Evolutionary conservation across 2,329 filamentous ascomycete genomes (phyloP).

Genomic region (Talaromyces verruculosus): DNA sequence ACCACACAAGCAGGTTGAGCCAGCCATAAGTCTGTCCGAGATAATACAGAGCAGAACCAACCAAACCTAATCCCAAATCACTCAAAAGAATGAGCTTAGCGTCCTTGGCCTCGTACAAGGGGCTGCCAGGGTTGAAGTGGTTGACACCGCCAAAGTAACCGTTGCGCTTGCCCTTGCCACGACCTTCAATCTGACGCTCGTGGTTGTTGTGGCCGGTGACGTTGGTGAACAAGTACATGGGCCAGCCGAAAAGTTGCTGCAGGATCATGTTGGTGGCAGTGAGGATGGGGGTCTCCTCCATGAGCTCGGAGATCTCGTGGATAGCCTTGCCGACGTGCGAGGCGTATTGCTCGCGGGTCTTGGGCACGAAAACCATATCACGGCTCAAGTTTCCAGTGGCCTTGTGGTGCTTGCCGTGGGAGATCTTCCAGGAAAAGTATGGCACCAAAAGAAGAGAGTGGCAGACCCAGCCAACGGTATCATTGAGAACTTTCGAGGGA

Average conservation of each 20-base stretch:
- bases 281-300: constrained; percentile 88
- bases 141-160: constrained; percentile 79
- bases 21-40: constrained; percentile 78
- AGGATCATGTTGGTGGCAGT: constrained; percentile 71
- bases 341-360: constrained; percentile 80
- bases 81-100: constrained; percentile 82
- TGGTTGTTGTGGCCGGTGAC: constrained; percentile 97
- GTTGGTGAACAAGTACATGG: constrained; percentile 85
- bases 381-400: constrained; percentile 94
- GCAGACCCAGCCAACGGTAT: constrained; percentile 85
- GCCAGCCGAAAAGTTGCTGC: constrained; percentile 93
- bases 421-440: constrained; percentile 99
- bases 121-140: constrained; percentile 88
- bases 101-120: constrained; percentile 88
- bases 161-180: constrained; percentile 88
- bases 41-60: constrained; percentile 61
- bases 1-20: constrained; percentile 89
- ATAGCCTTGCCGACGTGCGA: constrained; percentile 68
- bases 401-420: constrained; percentile 99
- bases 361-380: constrained; percentile 98
- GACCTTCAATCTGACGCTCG: constrained; percentile 85
- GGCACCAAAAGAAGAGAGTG: constrained; percentile 88
- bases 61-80: constrained; percentile 75
- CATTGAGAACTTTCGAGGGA: constrained; percentile 84
- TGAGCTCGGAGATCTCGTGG: constrained; percentile 83